A percentile compares a stretch with the other conserved stretches of the same genome.
Evolutionary conservation across 2,329 filamentous ascomycete species (phyloP).

Genomic region (Paecilomyces niveus): DNA sequence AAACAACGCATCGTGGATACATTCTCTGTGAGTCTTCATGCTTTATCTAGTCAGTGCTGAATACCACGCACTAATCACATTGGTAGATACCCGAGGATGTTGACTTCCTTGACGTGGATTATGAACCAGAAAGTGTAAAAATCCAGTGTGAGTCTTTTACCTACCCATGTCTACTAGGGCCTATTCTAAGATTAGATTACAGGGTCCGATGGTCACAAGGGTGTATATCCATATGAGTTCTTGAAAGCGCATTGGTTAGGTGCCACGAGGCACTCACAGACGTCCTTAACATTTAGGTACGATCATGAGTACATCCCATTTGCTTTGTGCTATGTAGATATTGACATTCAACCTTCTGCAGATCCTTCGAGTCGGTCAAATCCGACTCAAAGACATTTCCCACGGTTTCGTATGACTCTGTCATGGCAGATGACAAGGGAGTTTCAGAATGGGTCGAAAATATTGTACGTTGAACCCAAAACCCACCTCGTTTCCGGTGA

Average conservation of each 20-base stretch:
- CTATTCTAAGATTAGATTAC: slow-evolving; percentile 6
- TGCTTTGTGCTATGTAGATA: background rate
- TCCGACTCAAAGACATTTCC: slow-evolving; percentile 45
- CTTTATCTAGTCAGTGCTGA: background rate
- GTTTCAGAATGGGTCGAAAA: slow-evolving; percentile 57
- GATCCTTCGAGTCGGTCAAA: slow-evolving; percentile 32
- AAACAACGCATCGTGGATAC: slow-evolving; percentile 63
- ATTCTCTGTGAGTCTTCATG: slow-evolving; percentile 47
- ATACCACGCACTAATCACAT: slow-evolving; percentile 8
- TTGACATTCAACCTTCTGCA: slow-evolving; percentile 7
- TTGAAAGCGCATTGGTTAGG: slow-evolving; percentile 41
- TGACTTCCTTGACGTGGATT: slow-evolving; percentile 21
- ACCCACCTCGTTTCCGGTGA: background rate
- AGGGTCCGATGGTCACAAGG: slow-evolving; percentile 66
- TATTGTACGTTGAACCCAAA: slow-evolving; percentile 40
- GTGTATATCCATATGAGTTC: slow-evolving; percentile 60
- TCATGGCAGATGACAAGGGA: slow-evolving; percentile 52
- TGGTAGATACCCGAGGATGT: slow-evolving; percentile 43
- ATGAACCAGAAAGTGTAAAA: slow-evolving; percentile 32
- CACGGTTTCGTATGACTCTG: slow-evolving; percentile 51
- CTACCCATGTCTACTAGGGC: slow-evolving; percentile 4
- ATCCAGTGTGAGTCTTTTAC: slow-evolving; percentile 43
- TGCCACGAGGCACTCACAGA: slow-evolving; percentile 18
- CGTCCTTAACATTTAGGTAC: slow-evolving; percentile 13
- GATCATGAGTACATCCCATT: slow-evolving; percentile 11